Base-by-base conservation (phyloP, 805 yeast genomes). In the Scheffersomyces ergatensis region DNA sequence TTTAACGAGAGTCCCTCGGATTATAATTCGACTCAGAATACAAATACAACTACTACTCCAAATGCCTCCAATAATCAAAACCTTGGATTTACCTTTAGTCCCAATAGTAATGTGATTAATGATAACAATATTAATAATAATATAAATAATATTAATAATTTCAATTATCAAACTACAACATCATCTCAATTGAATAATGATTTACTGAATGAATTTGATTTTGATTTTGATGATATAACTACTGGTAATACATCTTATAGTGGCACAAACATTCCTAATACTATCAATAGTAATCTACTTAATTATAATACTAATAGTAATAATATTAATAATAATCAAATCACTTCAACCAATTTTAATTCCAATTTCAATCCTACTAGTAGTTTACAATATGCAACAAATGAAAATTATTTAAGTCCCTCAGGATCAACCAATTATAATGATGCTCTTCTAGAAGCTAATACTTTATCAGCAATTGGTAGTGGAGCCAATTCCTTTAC, bases 401-500 rank as follows among this genome's bases (percentile, higher is more conserved):
- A 25, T 25, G 29, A 25, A 11, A 25, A 12, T 7, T 25, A 7
- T 25, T 21, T 21, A 21, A 21, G 24, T 21, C 24, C 24, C 9
- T 26, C 14, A 26, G 29, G n/a, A 9, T 26, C 29, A 26, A 26
- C 8, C 13, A 26, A 8, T 26, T 11, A 26, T 26, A 14, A 11
- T 26, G 14, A 11, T 26, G 29, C 14, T 26, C 9, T 21, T 21
- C n/a, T n/a, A n/a, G 29, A 26, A 9, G 12, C 12, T 26, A 13
- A 26, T 26, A 26, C 8, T 26, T 14, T 9, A 26, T 26, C 40
- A 6, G 32, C 33, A 13, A 33, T 27, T 14, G 37, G 27, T 21
- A 35, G 33, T 11, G 41, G 38, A n/a, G 38, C 46, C 14, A 45
- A 47, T 23, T 54, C 57, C 4, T 49, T 47, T 29, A 48, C 49